Base-by-base conservation (phyloP, 129 eudicot genomes). In the Solidago caesia region DNA sequence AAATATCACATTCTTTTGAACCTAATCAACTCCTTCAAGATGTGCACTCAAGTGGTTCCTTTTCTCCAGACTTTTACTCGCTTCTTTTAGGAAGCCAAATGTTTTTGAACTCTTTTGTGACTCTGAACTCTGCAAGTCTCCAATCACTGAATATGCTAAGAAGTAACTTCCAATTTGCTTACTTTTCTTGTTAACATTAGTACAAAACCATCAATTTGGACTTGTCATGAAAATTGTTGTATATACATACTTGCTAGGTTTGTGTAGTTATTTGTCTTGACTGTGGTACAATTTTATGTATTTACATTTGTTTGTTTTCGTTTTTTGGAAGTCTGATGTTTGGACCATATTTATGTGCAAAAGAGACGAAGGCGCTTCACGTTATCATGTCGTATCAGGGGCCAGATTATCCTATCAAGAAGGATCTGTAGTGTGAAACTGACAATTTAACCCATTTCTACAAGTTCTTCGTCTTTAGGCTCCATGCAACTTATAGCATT, bases 291-390 rank as follows among this genome's bases (percentile, higher is more conserved):
- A 42, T 64, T 26, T 10, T 14, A 57, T 72, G 59, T 70, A 42
- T 33, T 83, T 58, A 57, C 70, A 49, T 65, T 42, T 53, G n/a
- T 72, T 55, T 77, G 15, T 79, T 67, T 67, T 29, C 2, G 1
- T 0, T 55, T 70, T 51, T 76, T 48, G 67, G 70, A 84, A 95
- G 99, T 81, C 59, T 95, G 82, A 95, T 95, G 99, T 95, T 95
- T 79, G 99, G 97, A 80, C 99, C 99, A 12, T 97, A 95, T 86
- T n/a, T 95, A 79, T 95, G 99, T 75, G 99, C 96, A 74, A 82
- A 92, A 52, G 94, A 95, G 84, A 91, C 94, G 57, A 95, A 95
- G 89, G 91, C 91, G 83, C 97, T 95, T 75, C 99, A 91, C 84
- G 90, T 83, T 26, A 91, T 95, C 26, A 75, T 88, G 45, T 91